Percentiles rank a stretch among this genome's conserved stretches.
Conservation (phyloP, 2,329 filamentous ascomycete genomes). For the Paecilomyces niveus region DNA sequence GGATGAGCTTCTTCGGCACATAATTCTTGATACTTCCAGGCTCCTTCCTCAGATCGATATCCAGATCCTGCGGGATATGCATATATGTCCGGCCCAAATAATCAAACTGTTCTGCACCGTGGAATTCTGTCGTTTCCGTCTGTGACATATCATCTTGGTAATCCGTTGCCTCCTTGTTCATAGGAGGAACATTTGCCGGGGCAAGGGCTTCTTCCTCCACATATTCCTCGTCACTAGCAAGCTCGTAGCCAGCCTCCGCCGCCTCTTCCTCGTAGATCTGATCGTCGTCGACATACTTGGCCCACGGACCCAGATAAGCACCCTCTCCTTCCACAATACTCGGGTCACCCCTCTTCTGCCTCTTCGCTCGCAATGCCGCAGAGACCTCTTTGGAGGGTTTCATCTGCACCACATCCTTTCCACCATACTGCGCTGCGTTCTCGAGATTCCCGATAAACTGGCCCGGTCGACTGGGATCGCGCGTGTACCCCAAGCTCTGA, state of each 20-base stretch:
- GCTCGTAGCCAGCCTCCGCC: constrained; percentile 61
- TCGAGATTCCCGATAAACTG: constrained; percentile 43
- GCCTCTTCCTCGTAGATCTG: constrained; percentile 61
- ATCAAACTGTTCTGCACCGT: constrained; percentile 75
- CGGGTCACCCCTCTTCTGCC: constrained; percentile 79
- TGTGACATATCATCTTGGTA: constrained; percentile 51
- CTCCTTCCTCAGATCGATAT: constrained; percentile 77
- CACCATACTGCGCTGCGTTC: constrained; percentile 38
- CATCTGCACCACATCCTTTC: constrained; percentile 48
- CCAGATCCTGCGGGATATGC: constrained; percentile 89
- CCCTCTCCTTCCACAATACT: constrained; percentile 77
- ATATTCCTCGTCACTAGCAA: constrained; percentile 73
- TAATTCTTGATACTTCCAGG: constrained; percentile 76
- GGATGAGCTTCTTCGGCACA: constrained; percentile 87
- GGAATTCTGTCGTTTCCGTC: constrained; percentile 78
- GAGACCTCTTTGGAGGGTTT: constrained; percentile 63
- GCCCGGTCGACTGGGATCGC: constrained; percentile 38
- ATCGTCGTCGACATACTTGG: constrained; percentile 68
- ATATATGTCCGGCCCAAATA: constrained; percentile 96
- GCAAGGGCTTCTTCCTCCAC: constrained; percentile 54
- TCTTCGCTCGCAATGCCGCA: constrained; percentile 59
- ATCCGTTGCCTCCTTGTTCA: constrained; percentile 45
- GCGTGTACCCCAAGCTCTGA: constrained; percentile 55
- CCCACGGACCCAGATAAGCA: constrained; percentile 93
- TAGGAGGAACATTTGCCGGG: constrained; percentile 42